These are phyloP conservation scores for Ogataea wickerhamii DNA, from an alignment of 805 yeast species.

Conservation along the genomic window DNA sequence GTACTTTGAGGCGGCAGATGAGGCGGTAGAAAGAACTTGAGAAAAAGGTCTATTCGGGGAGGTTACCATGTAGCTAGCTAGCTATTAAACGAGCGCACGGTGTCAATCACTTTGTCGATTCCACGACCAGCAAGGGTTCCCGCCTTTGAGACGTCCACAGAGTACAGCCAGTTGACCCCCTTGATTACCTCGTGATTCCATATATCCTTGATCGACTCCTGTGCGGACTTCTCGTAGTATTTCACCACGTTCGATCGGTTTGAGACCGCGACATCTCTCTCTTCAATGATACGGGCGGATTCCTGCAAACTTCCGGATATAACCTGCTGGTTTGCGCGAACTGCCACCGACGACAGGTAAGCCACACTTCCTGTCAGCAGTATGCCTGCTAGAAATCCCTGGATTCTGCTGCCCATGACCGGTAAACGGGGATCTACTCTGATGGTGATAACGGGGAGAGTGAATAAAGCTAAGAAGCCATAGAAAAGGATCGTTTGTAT, in stretches of 20 bases:
- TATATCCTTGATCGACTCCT: constrained; percentile 67
- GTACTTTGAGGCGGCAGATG: too few relatives aligned
- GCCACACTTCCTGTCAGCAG: constrained; percentile 60
- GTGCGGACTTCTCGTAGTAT: constrained; percentile 44
- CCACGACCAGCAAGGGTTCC: constrained; percentile 13
- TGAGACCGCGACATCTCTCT: constrained; percentile 47
- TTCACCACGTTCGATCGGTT: constrained; percentile 42
- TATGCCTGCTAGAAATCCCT: constrained; percentile 58
- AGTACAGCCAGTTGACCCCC: constrained; percentile 61
- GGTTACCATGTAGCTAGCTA: too few relatives aligned
- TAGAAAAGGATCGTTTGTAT: too few relatives aligned
- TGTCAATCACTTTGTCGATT: constrained; percentile 14
- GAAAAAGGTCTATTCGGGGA: too few relatives aligned
- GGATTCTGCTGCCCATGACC: constrained; percentile 43
- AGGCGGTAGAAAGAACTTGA: too few relatives aligned
- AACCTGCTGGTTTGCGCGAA: constrained; percentile 44
- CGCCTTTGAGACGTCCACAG: constrained; percentile 20
- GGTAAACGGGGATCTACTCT: too few relatives aligned
- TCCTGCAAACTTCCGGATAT: constrained; percentile 46
- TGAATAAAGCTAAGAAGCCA: too few relatives aligned
- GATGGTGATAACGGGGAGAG: too few relatives aligned
- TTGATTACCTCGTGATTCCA: constrained; percentile 74
- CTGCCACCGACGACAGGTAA: constrained; percentile 56
- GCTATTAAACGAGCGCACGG: too few relatives aligned
- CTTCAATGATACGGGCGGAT: constrained; percentile 48